Evolutionary conservation across 2,329 filamentous ascomycete genomes (phyloP), one percentile per base, ranked within the genome.

Genomic region (Colletotrichum sp.): DNA sequence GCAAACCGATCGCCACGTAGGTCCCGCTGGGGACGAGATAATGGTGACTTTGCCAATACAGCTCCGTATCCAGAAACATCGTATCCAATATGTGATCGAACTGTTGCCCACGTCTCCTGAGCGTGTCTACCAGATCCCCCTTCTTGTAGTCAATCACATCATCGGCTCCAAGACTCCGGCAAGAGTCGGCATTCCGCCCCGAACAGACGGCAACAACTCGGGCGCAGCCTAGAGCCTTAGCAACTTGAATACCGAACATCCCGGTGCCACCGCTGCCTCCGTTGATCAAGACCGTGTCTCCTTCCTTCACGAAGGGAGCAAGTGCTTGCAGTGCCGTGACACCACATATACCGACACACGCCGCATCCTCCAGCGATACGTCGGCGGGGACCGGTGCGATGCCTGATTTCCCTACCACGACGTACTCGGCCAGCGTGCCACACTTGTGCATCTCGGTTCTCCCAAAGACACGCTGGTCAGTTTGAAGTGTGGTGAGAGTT

Each of bases 1-100:
- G 81, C 3, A 86, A 86, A 5, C 89, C 89, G 29, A 92, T 87
- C 64, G 88, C 87, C 5, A 90, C 84, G 78, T 88, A 93, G 22
- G 83, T 86, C 11, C 88, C 90, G 1, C 81, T 81, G 0, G 86
- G 83, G 4, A 85, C 83, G 22, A 93, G 83, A 77, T 89, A 93
- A 15, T 86, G 78, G 72, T 90, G 85, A 4, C 86, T 87, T 6
- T 86, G 80, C 69, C 86, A 77, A 81, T 92, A 93, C 8, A 94
- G 78, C 13, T 87, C 83, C 0, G 83, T 79, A 0, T 89, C 87
- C 1, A 84, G 78, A 9, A 79, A 81, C 13, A 79, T 77, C n/a
- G 78, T 79, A 78, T 83, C 82, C 44, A 83, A 25, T 34, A 77
- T 79, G 11, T 80, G 67, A 32, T 81, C 81, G 52, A 79, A 82